Evolutionary conservation across 176 grass and related monocot species (phyloP).

Genomic region (Miscanthus lutarioriparius): DNA sequence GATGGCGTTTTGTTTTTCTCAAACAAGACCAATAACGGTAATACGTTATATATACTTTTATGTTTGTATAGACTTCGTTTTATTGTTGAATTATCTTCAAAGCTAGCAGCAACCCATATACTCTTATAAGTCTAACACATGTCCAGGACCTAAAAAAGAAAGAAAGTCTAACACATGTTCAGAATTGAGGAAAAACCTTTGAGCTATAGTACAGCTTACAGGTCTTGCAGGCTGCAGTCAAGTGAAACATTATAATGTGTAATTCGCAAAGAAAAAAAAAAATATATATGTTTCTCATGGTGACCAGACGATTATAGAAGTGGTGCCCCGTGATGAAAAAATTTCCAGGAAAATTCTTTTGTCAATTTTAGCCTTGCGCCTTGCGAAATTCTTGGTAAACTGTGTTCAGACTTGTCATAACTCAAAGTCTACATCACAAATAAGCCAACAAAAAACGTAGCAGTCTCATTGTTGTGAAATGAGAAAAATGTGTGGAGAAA

Average conservation of each 20-base stretch:
- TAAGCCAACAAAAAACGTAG: not conserved
- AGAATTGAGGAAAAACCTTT: not conserved
- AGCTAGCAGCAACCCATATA: not conserved
- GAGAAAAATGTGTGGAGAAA: not conserved
- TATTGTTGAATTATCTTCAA: not conserved
- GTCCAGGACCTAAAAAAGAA: not conserved
- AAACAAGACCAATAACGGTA: not conserved
- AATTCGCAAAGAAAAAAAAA: too few relatives aligned
- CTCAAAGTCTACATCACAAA: not conserved
- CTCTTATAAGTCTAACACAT: not conserved
- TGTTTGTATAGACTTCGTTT: not conserved
- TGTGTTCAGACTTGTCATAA: not conserved
- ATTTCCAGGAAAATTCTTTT: not conserved
- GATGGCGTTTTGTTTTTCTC: not conserved
- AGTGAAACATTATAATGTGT: too few relatives aligned
- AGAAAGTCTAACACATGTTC: not conserved
- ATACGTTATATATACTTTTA: not conserved
- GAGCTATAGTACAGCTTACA: not conserved
- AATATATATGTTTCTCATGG: too few relatives aligned
- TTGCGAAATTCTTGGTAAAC: not conserved
- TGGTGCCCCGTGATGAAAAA: not conserved
- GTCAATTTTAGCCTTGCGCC: constrained; percentile 10
- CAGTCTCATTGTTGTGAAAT: not conserved
- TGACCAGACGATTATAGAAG: not conserved
- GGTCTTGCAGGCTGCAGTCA: not conserved